These are phyloP conservation scores for Scedosporium minutisporum DNA, from an alignment of 2,329 filamentous ascomycete genomes.

Conservation along the genomic window DNA sequence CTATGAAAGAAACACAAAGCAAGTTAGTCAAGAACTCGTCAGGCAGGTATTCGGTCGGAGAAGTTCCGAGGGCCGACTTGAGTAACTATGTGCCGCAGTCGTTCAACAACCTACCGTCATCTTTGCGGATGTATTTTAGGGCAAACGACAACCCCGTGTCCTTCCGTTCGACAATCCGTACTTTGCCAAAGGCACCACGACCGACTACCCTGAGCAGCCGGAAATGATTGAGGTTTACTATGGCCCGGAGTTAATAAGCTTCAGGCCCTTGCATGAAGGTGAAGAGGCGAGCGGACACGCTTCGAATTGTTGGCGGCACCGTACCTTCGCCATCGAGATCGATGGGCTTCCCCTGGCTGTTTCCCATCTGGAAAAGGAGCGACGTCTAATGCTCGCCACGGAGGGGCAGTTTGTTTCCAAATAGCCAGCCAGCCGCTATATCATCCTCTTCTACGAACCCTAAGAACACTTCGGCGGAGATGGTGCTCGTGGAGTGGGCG, in stretches of 20 bases:
- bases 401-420: neutral
- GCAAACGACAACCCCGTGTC: conserved; percentile 91
- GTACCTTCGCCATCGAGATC: conserved; percentile 87
- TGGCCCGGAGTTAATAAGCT: neutral
- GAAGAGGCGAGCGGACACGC: neutral
- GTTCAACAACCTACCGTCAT: conserved; percentile 64
- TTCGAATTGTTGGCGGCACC: neutral
- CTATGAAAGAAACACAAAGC: conserved; percentile 33
- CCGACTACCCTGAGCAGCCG: conserved; percentile 89
- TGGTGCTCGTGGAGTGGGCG: too few species aligned
- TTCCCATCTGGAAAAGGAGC: conserved; percentile 59
- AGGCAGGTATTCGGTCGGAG: neutral
- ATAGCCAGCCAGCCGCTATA: neutral
- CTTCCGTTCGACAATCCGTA: conserved; percentile 95
- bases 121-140: conserved; percentile 96
- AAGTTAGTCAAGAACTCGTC: neutral
- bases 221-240: conserved; percentile 97
- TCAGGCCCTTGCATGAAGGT: neutral
- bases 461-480: too few species aligned
- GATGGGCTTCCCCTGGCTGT: conserved; percentile 88
- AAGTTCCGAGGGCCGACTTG: neutral
- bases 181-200: conserved; percentile 96
- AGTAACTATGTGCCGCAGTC: neutral
- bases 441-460: neutral
- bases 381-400: neutral